Percentiles rank a stretch among this genome's conserved stretches.
These are phyloP conservation scores for Jatropha podagrica DNA, from an alignment of 441 rosid species.

Conservation along the genomic window DNA sequence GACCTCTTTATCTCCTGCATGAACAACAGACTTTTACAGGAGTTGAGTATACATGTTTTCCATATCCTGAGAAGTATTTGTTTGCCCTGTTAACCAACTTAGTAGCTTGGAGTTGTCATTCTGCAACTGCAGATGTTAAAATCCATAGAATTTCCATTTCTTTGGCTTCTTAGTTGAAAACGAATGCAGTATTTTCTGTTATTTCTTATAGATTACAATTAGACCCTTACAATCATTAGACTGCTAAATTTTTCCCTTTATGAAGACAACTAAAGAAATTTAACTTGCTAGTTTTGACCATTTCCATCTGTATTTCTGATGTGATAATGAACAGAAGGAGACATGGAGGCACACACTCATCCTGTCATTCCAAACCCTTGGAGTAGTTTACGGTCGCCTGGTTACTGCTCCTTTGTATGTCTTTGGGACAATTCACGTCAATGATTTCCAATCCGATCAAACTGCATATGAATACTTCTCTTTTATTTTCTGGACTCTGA, in stretches of 20 bases:
- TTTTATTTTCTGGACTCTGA: slow-evolving; percentile 63
- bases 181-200: not conserved
- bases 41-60: too few relatives aligned
- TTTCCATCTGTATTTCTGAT: slow-evolving; percentile 13
- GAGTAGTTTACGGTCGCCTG: slow-evolving; percentile 62
- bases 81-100: not conserved
- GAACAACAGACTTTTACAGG: too few relatives aligned
- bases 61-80: too few relatives aligned
- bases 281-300: not conserved
- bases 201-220: not conserved
- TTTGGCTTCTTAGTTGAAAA: not conserved
- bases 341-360: slow-evolving; percentile 50
- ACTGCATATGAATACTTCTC: slow-evolving; percentile 49
- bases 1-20: not conserved
- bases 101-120: not conserved
- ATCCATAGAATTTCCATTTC: not conserved
- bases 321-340: slow-evolving; percentile 42
- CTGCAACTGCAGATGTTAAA: not conserved
- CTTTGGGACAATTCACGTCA: slow-evolving; percentile 38
- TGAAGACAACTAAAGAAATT: not conserved
- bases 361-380: slow-evolving; percentile 57
- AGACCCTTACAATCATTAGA: not conserved
- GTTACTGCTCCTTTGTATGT: slow-evolving; percentile 62
- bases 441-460: slow-evolving; percentile 40
- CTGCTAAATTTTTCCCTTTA: not conserved